These are phyloP conservation scores for Metarhizium album DNA, from an alignment of 2,329 filamentous ascomycete species.

Conservation along the genomic window DNA sequence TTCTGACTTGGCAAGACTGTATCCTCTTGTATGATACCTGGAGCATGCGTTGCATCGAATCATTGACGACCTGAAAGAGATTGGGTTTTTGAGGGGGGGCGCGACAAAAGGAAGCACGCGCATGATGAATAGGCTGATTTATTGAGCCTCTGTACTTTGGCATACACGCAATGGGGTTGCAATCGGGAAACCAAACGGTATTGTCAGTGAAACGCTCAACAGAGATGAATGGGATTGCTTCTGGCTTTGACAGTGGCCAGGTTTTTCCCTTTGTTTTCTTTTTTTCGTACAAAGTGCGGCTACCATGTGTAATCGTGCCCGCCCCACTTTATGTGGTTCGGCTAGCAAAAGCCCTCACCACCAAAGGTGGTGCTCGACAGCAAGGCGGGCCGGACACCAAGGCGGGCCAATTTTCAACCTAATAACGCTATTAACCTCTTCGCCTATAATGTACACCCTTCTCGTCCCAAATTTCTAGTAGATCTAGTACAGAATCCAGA, in stretches of 20 bases:
- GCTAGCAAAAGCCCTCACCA: no score
- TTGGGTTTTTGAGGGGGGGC: neutral
- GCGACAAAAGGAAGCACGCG: neutral
- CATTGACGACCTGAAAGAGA: neutral
- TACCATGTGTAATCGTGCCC: no score
- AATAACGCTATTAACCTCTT: no score
- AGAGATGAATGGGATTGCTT: neutral
- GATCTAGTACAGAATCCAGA: no score
- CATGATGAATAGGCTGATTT: neutral
- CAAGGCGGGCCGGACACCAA: no score
- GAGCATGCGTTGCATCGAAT: neutral
- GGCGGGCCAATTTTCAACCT: no score
- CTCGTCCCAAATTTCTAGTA: no score
- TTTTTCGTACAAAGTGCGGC: neutral
- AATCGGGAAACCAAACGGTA: neutral
- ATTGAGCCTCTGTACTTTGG: neutral
- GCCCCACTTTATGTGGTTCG: neutral
- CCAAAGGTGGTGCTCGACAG: no score
- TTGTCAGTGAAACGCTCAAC: neutral
- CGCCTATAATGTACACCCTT: no score
- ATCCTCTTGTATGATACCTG: slow-evolving; percentile 2
- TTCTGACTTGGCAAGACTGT: neutral
- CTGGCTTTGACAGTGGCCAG: neutral
- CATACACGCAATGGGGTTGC: slow-evolving; percentile 1
- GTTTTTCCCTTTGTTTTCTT: neutral